Base-by-base conservation (phyloP, 2,329 filamentous ascomycete species). In the Pyricularia sp. region DNA sequence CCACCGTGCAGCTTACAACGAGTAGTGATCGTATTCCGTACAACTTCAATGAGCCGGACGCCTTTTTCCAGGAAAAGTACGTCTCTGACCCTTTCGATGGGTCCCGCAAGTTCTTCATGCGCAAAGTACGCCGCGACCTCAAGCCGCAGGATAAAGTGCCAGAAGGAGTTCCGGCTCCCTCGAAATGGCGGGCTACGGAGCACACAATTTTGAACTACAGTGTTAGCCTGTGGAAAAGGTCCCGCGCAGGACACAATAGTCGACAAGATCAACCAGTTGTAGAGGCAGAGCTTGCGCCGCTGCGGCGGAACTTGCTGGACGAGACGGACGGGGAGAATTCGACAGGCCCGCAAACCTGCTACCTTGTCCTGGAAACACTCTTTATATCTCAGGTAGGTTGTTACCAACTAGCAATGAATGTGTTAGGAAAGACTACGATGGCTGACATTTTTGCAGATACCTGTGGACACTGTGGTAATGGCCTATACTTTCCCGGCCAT, bases 271-370 rank as follows among this genome's bases (percentile, higher is more conserved):
- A 98, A 73, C 92, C 93, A 1, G 95, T 99, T 0, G 79, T 97
- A 5, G 85, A 90, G 73, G 93, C 90, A 0, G 87, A 94, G 71
- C 81, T 90, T 65, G 84, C 97, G 30, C 83, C 90, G 0, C 83
- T 93, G 42, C 88, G 93, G n/a, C 88, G 93, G 33, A 97, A 98
- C 76, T 84, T 95, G 42, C 83, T 98, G 1, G 92, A 94, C 69
- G 87, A 90, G 79, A 81, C 4, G 79, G 79, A 81, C 2, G 78
- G 84, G 10, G 78, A 81, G 1, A 78, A 84, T 20, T 78, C 78
- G 28, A 69, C 36, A 61, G 58, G 73, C 3, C 69, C 73, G 0
- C 79, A 79, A 66, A 82, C 77, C 64, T 90, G 90, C 72, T 93
- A 86, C 70, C 78, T 98, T 2, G 92, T 94, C 69, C 85, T 94